phyloP scores from a whole-genome alignment of 352 stramenopile genomes.

The Blastocystis sp. region DNA sequence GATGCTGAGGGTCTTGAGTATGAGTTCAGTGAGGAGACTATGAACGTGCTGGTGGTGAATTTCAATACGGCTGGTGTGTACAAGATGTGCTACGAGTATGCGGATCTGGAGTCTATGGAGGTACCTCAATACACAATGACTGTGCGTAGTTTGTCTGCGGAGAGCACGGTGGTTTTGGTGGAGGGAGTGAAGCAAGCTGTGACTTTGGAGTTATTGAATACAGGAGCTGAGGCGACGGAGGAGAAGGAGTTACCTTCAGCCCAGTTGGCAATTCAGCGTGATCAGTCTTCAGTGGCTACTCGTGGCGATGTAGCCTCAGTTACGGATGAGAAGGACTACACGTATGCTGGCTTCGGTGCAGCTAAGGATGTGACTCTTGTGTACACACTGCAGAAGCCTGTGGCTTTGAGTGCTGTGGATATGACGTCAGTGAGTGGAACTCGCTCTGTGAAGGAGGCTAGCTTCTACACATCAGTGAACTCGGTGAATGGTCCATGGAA shows the following conservation, averaged over 20 bases:
- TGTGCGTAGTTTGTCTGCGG: not conserved
- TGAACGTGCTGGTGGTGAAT: slow-evolving; percentile 14
- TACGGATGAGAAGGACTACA: slow-evolving; percentile 1
- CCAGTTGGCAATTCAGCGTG: not conserved
- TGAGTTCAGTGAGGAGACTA: not conserved
- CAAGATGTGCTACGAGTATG: slow-evolving; percentile 64
- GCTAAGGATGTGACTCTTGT: slow-evolving; percentile 14
- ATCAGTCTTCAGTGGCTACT: not conserved
- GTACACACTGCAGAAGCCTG: not conserved
- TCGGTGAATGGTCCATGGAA: slow-evolving; percentile 35
- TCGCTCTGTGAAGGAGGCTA: slow-evolving; percentile 20
- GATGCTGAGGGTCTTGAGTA: slow-evolving; percentile 3
- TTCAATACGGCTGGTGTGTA: slow-evolving; percentile 14
- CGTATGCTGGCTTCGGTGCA: slow-evolving; percentile 37
- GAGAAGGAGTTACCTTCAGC: not conserved
- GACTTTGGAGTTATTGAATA: not conserved
- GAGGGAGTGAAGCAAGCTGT: slow-evolving; percentile 2
- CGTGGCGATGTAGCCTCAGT: not conserved
- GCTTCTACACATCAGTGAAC: slow-evolving; percentile 31
- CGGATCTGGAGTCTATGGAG: slow-evolving; percentile 1
- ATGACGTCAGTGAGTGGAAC: not conserved
- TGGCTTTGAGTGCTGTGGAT: slow-evolving; percentile 34
- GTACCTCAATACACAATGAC: slow-evolving; percentile 36
- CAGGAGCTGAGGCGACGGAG: not conserved
- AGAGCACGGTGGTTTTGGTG: not conserved